Evolutionary conservation across 2,329 filamentous ascomycete genomes (phyloP).

Genomic region (Colletotrichum sp.): DNA sequence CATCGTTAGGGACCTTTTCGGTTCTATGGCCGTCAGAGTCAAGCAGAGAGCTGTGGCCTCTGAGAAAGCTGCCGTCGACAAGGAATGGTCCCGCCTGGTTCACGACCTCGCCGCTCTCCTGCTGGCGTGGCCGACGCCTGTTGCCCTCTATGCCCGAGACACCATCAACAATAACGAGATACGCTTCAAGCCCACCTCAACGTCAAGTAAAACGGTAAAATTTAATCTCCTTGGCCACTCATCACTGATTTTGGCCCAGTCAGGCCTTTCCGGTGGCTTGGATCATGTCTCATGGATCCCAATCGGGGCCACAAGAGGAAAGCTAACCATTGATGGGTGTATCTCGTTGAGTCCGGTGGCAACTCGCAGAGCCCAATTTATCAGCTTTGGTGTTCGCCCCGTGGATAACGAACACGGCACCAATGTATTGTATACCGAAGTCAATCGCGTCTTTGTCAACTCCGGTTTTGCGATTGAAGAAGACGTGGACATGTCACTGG

Average conservation of each 20-base stretch:
- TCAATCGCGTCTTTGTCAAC: constrained; percentile 77
- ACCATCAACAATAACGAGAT: constrained; percentile 38
- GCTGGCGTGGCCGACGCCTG: constrained; percentile 68
- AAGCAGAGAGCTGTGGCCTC: constrained; percentile 72
- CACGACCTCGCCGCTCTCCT: constrained; percentile 66
- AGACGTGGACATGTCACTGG: constrained; percentile 33
- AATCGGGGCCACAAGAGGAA: constrained; percentile 68
- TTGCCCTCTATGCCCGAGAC: constrained; percentile 66
- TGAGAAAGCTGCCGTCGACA: constrained; percentile 57
- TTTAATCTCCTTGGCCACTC: not conserved
- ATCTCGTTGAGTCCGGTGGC: constrained; percentile 75
- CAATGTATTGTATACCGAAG: constrained; percentile 74
- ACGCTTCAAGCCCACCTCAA: constrained; percentile 34
- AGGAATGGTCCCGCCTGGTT: constrained; percentile 70
- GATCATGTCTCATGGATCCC: constrained; percentile 69
- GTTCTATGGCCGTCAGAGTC: constrained; percentile 87
- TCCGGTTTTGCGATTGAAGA: constrained; percentile 79
- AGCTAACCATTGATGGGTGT: constrained; percentile 69
- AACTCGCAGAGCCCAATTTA: constrained; percentile 77
- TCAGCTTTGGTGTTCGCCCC: constrained; percentile 78
- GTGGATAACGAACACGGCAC: constrained; percentile 59
- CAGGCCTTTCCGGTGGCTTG: constrained; percentile 61
- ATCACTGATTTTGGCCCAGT: constrained; percentile 66
- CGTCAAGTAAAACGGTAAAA: not conserved
- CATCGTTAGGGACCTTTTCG: constrained; percentile 81